These are phyloP conservation scores for Chalciporus chontae DNA, from an alignment of 768 basidiomycete genomes.

Conservation along the genomic window DNA sequence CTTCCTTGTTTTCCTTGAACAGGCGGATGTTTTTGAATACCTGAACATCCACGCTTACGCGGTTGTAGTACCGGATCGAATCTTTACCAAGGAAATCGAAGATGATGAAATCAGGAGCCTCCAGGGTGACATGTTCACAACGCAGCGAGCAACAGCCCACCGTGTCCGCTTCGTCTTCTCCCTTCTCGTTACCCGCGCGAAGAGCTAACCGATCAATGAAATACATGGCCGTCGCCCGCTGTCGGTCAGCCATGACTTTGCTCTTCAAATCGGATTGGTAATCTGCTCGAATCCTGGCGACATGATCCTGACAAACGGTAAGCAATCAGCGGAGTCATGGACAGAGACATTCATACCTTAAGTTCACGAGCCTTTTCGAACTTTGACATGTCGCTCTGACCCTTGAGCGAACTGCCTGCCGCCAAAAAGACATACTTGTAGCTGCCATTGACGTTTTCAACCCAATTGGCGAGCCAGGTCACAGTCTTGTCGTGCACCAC, in stretches of 20 bases:
- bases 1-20: constrained; percentile 91
- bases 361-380: constrained; percentile 98
- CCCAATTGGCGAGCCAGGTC: constrained; percentile 99
- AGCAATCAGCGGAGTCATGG: not conserved
- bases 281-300: constrained; percentile 87
- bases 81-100: constrained; percentile 99
- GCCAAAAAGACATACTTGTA: constrained; percentile 98
- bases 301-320: constrained; percentile 60
- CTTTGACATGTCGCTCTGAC: constrained; percentile 96
- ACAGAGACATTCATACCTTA: constrained; percentile 52
- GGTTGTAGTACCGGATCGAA: constrained; percentile 95
- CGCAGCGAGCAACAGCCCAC: constrained; percentile 98
- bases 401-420: constrained; percentile 96
- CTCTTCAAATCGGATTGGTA: constrained; percentile 81
- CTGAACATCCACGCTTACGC: constrained; percentile 83
- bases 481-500: constrained; percentile 92
- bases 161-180: constrained; percentile 98
- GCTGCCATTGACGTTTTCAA: constrained; percentile 94
- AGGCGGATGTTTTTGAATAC: constrained; percentile 98
- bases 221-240: constrained; percentile 99
- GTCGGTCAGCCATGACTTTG: constrained; percentile 92
- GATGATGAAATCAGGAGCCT: constrained; percentile 80
- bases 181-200: constrained; percentile 99
- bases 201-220: constrained; percentile 97
- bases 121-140: constrained; percentile 93